Base-by-base conservation (phyloP, 148 eudicot genomes). In the Nepenthes mirabilis region DNA sequence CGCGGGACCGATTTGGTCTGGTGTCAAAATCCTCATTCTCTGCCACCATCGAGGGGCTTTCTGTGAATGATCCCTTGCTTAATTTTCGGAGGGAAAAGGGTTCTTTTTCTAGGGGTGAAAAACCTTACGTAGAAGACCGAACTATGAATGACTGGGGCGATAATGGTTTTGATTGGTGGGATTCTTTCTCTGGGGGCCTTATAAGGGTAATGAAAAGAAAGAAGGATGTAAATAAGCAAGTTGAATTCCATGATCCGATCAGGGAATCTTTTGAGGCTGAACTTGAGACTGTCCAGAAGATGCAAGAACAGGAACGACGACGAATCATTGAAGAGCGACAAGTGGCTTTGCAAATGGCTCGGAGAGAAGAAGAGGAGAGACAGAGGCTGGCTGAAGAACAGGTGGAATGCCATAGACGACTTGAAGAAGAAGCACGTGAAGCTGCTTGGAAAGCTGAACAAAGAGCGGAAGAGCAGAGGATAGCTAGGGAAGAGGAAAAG, bases 201-300 rank as follows among this genome's bases (percentile, higher is more conserved):
- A 78, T 84, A 54, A 96, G 91, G 51, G 79, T 82, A 34, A 72
- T 86, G 48, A 93, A 82, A 82, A 82, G 87, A 72, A 93, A 82
- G 72, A 93, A 88, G 72, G 95, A 88, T 65, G 72, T 74, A 53
- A 74, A 72, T 68, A 83, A 79, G 55, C 70, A 66, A 45, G 74
- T 75, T 60, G 83, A 93, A 73, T 82, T 88, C 36, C 89, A 80
- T 61, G 98, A 93, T 67, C 98, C 98, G 64, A 85, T 80, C 33
- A 77, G 96, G 70, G 96, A 93, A 71, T 93, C 98, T 40, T 93
- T 93, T 68, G 98, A 93, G 76, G 98, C 98, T 75, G 98, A 93
- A 70, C 94, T 93, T 76, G 98, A 93, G 80, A 78, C 91, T 72
- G 95, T 88, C 60, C 98, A 93, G 71, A 84, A 80, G 80, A 67